These are phyloP conservation scores for Saccharomyces hybrid DNA, from an alignment of 1,139 yeast genomes.

Conservation along the genomic window DNA sequence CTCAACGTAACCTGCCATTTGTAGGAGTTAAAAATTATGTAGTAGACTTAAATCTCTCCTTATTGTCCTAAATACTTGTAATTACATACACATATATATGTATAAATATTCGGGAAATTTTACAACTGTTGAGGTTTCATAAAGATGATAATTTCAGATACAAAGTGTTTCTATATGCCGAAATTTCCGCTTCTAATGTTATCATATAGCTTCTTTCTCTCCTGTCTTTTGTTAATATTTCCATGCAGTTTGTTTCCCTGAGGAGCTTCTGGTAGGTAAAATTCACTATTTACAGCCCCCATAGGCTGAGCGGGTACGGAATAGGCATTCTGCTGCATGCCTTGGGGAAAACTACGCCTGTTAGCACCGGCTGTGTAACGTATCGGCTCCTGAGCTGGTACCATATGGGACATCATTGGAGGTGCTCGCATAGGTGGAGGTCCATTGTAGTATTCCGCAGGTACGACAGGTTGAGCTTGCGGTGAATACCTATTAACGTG, in stretches of 20 bases:
- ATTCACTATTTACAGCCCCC: background rate
- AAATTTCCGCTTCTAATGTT: constrained; percentile 30
- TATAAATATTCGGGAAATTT: background rate
- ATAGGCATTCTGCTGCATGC: background rate
- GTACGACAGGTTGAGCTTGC: background rate
- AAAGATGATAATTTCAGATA: background rate
- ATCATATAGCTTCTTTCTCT: constrained; percentile 26
- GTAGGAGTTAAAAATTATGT: background rate
- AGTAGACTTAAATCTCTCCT: background rate
- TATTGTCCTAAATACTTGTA: background rate
- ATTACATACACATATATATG: background rate
- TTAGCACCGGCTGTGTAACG: background rate
- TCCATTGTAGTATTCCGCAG: background rate
- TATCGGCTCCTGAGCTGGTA: background rate
- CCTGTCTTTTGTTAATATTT: constrained; percentile 22
- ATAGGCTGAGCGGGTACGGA: background rate
- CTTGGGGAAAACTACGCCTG: background rate
- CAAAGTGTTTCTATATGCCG: constrained; percentile 20
- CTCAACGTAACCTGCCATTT: background rate
- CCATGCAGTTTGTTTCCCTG: constrained; percentile 23
- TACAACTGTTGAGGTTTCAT: background rate
- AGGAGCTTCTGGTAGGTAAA: constrained; percentile 1
- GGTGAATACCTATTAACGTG: background rate
- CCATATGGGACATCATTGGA: background rate
- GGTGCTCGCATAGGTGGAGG: background rate